Evolutionary conservation across 2,329 filamentous ascomycete species (phyloP).

Genomic region (Ploettnerulaceae sp.): DNA sequence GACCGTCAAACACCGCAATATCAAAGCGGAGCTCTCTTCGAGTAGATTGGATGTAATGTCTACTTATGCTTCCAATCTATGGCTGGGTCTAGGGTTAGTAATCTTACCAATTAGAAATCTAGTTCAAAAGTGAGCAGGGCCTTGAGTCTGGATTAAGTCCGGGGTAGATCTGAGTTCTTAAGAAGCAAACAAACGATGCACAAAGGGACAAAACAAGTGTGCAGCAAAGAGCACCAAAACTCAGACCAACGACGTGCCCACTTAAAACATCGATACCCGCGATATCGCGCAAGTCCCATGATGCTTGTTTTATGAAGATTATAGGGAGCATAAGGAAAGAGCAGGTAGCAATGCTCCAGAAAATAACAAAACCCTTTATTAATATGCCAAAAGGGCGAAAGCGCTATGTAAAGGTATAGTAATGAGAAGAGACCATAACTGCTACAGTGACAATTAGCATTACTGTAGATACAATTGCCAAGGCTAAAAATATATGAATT

Average conservation of each 20-base stretch:
- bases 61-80: too few species aligned
- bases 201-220: conserved; percentile 2
- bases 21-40: too few species aligned
- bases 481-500: conserved; percentile 1
- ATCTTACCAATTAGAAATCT: too few species aligned
- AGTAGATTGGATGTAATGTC: too few species aligned
- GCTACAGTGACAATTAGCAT: conserved; percentile 1
- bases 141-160: too few species aligned
- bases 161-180: too few species aligned
- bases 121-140: too few species aligned
- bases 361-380: conserved; percentile 1
- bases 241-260: neutral
- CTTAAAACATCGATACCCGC: neutral
- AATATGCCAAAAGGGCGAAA: neutral
- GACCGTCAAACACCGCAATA: too few species aligned
- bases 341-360: conserved; percentile 1
- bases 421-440: conserved; percentile 2
- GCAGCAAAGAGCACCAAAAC: conserved; percentile 2
- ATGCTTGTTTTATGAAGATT: neutral
- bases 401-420: conserved; percentile 3
- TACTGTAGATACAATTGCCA: conserved; percentile 2
- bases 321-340: neutral
- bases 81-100: too few species aligned
- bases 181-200: neutral
- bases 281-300: neutral